Conservation (phyloP, 108 stramenopile species). For the Nannochloropsis salina region DNA sequence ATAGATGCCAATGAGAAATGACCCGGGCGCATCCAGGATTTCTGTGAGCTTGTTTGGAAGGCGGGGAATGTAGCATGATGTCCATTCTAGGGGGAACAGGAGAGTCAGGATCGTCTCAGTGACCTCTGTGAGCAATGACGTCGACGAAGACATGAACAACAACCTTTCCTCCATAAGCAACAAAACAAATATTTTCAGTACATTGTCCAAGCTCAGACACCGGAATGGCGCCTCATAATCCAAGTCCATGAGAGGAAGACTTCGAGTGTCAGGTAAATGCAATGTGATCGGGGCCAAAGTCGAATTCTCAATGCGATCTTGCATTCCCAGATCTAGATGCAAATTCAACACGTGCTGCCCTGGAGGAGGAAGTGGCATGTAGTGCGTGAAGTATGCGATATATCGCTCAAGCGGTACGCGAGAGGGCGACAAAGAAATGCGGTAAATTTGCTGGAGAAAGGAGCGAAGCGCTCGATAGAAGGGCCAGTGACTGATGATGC, state of each 20-base stretch:
- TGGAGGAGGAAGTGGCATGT: conserved; percentile 49
- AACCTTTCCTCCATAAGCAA: conserved; percentile 48
- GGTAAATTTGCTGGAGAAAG: conserved; percentile 53
- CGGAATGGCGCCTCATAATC: conserved; percentile 54
- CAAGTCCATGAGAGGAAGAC: conserved; percentile 52
- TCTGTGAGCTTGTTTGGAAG: conserved; percentile 46
- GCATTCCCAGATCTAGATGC: conserved; percentile 45
- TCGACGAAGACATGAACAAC: conserved; percentile 43
- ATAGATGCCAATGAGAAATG: conserved; percentile 53
- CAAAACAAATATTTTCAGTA: conserved; percentile 46
- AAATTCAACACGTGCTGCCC: conserved; percentile 37
- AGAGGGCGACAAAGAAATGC: conserved; percentile 46
- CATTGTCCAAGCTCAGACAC: conserved; percentile 41
- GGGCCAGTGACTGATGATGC: conserved; percentile 51
- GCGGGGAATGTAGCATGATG: conserved; percentile 50
- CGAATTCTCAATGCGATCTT: conserved; percentile 36
- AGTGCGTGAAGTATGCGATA: conserved; percentile 44
- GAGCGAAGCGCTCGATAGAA: conserved; percentile 52
- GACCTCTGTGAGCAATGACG: conserved; percentile 50
- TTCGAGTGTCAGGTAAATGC: conserved; percentile 38
- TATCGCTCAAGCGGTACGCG: conserved; percentile 54
- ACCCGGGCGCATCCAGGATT: conserved; percentile 52
- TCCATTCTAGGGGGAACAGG: conserved; percentile 53
- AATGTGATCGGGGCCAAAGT: conserved; percentile 45
- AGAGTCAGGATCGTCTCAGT: conserved; percentile 48